phyloP scores from a whole-genome alignment of 352 stramenopile genomes.

The Phytophthora cajani region DNA sequence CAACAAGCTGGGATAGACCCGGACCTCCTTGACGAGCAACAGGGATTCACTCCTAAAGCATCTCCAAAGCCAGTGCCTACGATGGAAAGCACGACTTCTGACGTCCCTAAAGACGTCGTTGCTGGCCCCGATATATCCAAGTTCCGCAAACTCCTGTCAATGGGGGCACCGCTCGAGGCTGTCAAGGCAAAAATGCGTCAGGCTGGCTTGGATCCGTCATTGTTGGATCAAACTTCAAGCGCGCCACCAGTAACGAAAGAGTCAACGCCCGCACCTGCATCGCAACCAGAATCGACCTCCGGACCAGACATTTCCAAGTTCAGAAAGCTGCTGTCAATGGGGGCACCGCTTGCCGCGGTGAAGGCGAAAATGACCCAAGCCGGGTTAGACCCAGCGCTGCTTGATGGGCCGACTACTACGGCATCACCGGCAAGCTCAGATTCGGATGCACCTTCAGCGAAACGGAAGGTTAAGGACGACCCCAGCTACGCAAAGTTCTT shows the following conservation, averaged over 20 bases:
- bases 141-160: constrained; percentile 93
- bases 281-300: constrained; percentile 1
- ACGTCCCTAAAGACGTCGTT: not conserved
- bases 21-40: constrained; percentile 64
- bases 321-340: constrained; percentile 71
- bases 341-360: constrained; percentile 57
- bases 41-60: constrained; percentile 38
- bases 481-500: constrained; percentile 73
- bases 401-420: constrained; percentile 36
- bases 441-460: not conserved
- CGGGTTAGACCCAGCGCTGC: constrained; percentile 59
- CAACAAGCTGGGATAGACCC: constrained; percentile 73
- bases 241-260: constrained; percentile 17
- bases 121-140: constrained; percentile 49
- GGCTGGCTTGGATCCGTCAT: constrained; percentile 56
- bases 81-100: not conserved
- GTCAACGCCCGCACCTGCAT: constrained; percentile 40
- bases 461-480: constrained; percentile 56
- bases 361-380: constrained; percentile 76
- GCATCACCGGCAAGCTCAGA: not conserved
- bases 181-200: constrained; percentile 76
- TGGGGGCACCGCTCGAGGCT: constrained; percentile 79
- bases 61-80: constrained; percentile 15
- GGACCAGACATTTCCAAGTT: constrained; percentile 56
- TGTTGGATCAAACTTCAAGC: constrained; percentile 47